Percentiles rank a stretch among this genome's conserved stretches.
phyloP scores from a whole-genome alignment of 768 basidiomycete genomes.

The Leucocoprinus sp. region DNA sequence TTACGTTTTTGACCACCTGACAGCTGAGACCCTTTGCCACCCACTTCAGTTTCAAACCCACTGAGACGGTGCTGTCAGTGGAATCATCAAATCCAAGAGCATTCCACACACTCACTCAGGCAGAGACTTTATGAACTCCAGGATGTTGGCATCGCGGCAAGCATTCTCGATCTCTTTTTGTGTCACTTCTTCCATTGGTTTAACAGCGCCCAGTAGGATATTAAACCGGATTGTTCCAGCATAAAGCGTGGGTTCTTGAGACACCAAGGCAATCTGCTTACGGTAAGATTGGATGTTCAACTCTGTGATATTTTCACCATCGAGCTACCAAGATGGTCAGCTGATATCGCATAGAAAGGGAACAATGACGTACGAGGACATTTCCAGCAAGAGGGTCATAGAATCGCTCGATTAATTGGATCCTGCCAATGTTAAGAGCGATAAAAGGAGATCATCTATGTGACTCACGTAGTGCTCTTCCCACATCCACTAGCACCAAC shows the following conservation, averaged over 20 bases:
- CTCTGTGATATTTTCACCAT: constrained; percentile 54
- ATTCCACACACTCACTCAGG: constrained; percentile 50
- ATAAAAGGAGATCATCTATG: not conserved
- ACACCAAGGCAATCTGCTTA: constrained; percentile 73
- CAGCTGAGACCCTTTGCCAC: constrained; percentile 73
- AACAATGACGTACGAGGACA: constrained; percentile 34
- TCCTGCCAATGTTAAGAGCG: constrained; percentile 26
- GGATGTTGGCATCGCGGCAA: constrained; percentile 72
- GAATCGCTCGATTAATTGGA: constrained; percentile 67
- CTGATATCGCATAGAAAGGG: not conserved
- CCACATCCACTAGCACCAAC: constrained; percentile 68
- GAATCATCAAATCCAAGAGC: not conserved
- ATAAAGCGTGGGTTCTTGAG: constrained; percentile 78
- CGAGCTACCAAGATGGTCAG: constrained; percentile 32
- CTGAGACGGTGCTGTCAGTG: constrained; percentile 17
- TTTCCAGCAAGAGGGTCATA: constrained; percentile 60
- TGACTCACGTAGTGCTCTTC: constrained; percentile 57
- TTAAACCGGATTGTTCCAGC: constrained; percentile 79
- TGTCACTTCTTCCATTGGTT: constrained; percentile 62
- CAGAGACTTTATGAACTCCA: constrained; percentile 75
- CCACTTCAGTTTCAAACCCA: constrained; percentile 78
- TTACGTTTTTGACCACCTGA: constrained; percentile 73
- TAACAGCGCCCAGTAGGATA: constrained; percentile 67
- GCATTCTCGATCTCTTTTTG: constrained; percentile 71
- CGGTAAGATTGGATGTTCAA: constrained; percentile 73